phyloP scores from a whole-genome alignment of 2,329 filamentous ascomycete genomes.

The Venturia oleaginea region DNA sequence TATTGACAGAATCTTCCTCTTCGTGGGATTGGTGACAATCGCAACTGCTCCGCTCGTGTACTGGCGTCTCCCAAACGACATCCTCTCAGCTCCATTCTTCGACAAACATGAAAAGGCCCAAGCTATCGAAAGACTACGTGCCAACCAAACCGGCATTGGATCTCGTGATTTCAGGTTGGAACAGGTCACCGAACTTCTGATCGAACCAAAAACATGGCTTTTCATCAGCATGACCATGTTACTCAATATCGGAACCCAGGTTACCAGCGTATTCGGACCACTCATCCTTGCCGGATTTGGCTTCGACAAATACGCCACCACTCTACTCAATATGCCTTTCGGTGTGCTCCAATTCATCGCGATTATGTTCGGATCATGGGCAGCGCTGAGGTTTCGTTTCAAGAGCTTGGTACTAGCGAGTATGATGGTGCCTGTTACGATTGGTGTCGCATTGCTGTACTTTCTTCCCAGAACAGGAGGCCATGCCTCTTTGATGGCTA shows the following conservation, averaged over 20 bases:
- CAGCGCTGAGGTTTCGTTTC: slow-evolving; percentile 46
- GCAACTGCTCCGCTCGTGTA: slow-evolving; percentile 49
- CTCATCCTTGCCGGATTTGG: slow-evolving; percentile 53
- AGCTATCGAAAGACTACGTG: slow-evolving; percentile 41
- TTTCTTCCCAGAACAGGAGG: slow-evolving; percentile 38
- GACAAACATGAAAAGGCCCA: slow-evolving; percentile 37
- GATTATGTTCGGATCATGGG: slow-evolving; percentile 36
- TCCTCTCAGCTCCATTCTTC: slow-evolving; percentile 43
- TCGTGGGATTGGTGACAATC: slow-evolving; percentile 53
- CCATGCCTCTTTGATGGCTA: slow-evolving; percentile 44
- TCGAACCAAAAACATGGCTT: slow-evolving; percentile 45
- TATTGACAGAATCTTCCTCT: slow-evolving; percentile 45
- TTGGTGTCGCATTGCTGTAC: slow-evolving; percentile 50
- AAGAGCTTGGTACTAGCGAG: slow-evolving; percentile 48
- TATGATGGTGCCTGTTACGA: slow-evolving; percentile 52
- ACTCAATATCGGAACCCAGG: slow-evolving; percentile 55
- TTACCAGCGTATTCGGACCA: slow-evolving; percentile 57
- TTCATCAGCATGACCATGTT: slow-evolving; percentile 53
- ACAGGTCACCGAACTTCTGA: slow-evolving; percentile 33
- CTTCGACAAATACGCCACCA: slow-evolving; percentile 48
- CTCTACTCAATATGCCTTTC: slow-evolving; percentile 59
- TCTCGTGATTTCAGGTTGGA: slow-evolving; percentile 37
- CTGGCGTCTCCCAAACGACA: slow-evolving; percentile 51
- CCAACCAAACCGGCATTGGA: slow-evolving; percentile 41
- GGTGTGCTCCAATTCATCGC: slow-evolving; percentile 33